Evolutionary conservation across 495 filamentous ascomycete species (phyloP).

Genomic region (Talaromyces stipitatus): DNA sequence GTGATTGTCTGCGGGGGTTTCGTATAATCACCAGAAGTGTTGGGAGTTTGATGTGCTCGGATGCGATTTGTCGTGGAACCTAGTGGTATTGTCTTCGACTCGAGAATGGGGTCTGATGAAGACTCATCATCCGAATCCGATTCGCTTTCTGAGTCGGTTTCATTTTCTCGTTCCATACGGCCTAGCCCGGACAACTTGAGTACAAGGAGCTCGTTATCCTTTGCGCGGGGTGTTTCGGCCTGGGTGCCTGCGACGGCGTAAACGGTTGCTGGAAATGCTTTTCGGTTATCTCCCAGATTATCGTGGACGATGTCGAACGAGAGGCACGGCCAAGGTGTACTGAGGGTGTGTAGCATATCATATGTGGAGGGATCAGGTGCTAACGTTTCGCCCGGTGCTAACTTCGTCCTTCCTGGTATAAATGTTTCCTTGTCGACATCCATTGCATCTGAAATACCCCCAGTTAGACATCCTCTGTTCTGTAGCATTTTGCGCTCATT

Average conservation of each 20-base stretch:
- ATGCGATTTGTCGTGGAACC: conserved; percentile 87
- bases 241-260: conserved; percentile 94
- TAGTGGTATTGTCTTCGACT: conserved; percentile 80
- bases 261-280: conserved; percentile 83
- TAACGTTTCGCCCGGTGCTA: conserved; percentile 82
- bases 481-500: conserved; percentile 9
- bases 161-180: conserved; percentile 69
- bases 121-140: conserved; percentile 67
- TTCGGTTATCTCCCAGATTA: conserved; percentile 80
- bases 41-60: conserved; percentile 68
- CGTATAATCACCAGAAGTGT: conserved; percentile 52
- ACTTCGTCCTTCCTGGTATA: conserved; percentile 81
- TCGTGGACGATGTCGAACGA: conserved; percentile 92
- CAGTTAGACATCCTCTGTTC: conserved; percentile 8
- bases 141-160: conserved; percentile 65
- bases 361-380: conserved; percentile 87
- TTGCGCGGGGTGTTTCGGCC: conserved; percentile 62
- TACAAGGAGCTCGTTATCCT: conserved; percentile 88
- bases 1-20: conserved; percentile 71
- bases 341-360: conserved; percentile 90
- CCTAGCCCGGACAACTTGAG: conserved; percentile 90
- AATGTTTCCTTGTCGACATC: conserved; percentile 88
- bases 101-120: conserved; percentile 83
- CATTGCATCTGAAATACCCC: conserved; percentile 57
- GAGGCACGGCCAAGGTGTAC: conserved; percentile 90